Percentiles rank a stretch among this genome's conserved stretches.
These are phyloP conservation scores for Penicillium sp. DNA, from an alignment of 2,329 filamentous ascomycete genomes.

Conservation along the genomic window DNA sequence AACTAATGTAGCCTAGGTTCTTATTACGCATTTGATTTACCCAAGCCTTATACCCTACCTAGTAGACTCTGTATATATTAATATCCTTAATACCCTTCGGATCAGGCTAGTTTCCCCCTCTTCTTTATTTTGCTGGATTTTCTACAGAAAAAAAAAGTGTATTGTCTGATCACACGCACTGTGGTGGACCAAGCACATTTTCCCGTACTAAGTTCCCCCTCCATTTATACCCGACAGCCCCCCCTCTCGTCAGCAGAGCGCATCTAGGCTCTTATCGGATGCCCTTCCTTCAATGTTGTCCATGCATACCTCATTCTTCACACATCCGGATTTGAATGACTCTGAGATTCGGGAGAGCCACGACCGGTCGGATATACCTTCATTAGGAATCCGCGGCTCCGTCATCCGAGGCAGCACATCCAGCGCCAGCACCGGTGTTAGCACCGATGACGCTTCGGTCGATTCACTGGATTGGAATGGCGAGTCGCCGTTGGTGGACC, in stretches of 20 bases:
- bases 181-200: constrained; percentile 9
- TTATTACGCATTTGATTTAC: constrained; percentile 14
- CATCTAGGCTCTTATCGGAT: constrained; percentile 1
- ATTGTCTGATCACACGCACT: constrained; percentile 9
- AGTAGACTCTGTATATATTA: background rate
- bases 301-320: constrained; percentile 29
- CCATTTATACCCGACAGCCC: constrained; percentile 7
- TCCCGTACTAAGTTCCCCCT: constrained; percentile 2
- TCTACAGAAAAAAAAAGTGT: constrained; percentile 1
- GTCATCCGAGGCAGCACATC: constrained; percentile 24
- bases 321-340: constrained; percentile 13
- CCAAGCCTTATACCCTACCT: background rate
- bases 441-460: constrained; percentile 30
- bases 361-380: constrained; percentile 16
- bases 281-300: constrained; percentile 31
- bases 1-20: constrained; percentile 14
- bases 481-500: constrained; percentile 18
- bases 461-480: constrained; percentile 26
- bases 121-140: constrained; percentile 1
- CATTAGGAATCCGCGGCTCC: constrained; percentile 23
- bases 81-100: constrained; percentile 1
- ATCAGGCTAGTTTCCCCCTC: background rate
- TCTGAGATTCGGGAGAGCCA: constrained; percentile 18
- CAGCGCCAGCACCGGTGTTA: constrained; percentile 24
- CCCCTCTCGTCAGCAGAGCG: background rate